Evolutionary conservation across 345 rosid species (phyloP), one percentile per base, ranked within the genome.

Genomic region (Brassica juncea): DNA sequence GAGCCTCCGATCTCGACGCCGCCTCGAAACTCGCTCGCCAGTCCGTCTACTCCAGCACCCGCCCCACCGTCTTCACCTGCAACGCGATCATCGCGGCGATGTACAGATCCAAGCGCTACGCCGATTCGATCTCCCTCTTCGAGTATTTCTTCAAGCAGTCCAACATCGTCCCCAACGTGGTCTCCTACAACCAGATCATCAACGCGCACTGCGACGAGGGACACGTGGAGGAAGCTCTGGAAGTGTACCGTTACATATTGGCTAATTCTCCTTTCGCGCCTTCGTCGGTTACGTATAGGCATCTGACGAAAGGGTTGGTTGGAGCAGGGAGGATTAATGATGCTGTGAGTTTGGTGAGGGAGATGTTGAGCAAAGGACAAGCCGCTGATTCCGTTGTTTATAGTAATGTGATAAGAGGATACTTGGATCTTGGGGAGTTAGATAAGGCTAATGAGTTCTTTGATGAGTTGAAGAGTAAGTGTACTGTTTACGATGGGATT

Each of bases 51-150:
- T 87, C 96, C 64, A 81, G 72, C 14, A 87, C 87, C 7, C 89
- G 97, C 32, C 97, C 97, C 73, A 95, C 97, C 4, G 98, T 95
- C n/a, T 95, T 95, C 90, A 95, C 98, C 9, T 95, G 98, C 80
- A 95, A 93, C 67, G 99, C 99, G 10, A 89, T 95, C 72, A 88
- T 93, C 31, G 99, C 98, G 0, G 97, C 97, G 15, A 93, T 91
- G 98, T 90, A 95, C 77, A 86, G 99, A 32, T 87, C 91, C 47
- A 89, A 90, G 82, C 86, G 99, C 78, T 91, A 84, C 70, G 55
- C 81, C n/a, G 98, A 93, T 0, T 92, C 98, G 12, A 83, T 93
- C 44, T 89, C 92, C 55, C 86, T 95, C 14, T 93, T 95, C 14
- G 81, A 91, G 2, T 93, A 79, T 74, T 95, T 95, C 76, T 95